Base-by-base conservation (phyloP, 2,329 filamentous ascomycete genomes). In the Calonectria pseudoreteaudii region DNA sequence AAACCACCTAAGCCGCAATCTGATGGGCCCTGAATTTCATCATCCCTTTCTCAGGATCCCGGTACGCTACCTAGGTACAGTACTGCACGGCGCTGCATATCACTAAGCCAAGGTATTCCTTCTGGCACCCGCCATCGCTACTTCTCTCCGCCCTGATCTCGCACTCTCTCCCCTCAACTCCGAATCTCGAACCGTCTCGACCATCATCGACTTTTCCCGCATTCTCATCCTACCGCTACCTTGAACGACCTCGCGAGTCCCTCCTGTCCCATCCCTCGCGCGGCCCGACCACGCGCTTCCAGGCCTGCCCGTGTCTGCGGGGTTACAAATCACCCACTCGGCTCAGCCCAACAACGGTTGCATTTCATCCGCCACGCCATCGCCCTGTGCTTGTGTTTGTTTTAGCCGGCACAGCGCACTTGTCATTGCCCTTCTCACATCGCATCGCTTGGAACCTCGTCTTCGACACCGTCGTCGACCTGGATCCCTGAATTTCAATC, bases 261-360 rank as follows among this genome's bases (percentile, higher is more conserved):
- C 71, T 75, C 70, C 72, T 72, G 62, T 60, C 68, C 74, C 72
- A 74, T 77, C 56, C 58, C 76, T 71, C 66, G 50, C 78, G 75
- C 77, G 74, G 76, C 78, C 73, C 74, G 76, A 72, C 75, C 76
- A 78, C 78, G 76, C 78, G 75, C 75, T 72, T 75, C 72, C 70
- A 77, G 68, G 70, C 68, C 74, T 53, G 31, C 53, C 71, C 60
- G 69, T 67, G 69, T 70, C 79, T 80, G 80, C 80, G 80, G 80
- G 80, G 80, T 81, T 81, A 80, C 79, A 76, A 79, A 80, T 80
- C 79, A 77, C 75, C 75, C 72, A 77, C 74, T 64, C 72, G 26
- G 41, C 68, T 69, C 76, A 80, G 77, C 73, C 70, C 66, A 72
- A 74, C 73, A 64, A 64, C 60, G 66, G 44, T 52, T 62, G 71